A percentile compares a stretch with the other conserved stretches of the same genome.
phyloP scores from a whole-genome alignment of 805 yeast genomes.

The Kodamaea kaohsiungensis region DNA sequence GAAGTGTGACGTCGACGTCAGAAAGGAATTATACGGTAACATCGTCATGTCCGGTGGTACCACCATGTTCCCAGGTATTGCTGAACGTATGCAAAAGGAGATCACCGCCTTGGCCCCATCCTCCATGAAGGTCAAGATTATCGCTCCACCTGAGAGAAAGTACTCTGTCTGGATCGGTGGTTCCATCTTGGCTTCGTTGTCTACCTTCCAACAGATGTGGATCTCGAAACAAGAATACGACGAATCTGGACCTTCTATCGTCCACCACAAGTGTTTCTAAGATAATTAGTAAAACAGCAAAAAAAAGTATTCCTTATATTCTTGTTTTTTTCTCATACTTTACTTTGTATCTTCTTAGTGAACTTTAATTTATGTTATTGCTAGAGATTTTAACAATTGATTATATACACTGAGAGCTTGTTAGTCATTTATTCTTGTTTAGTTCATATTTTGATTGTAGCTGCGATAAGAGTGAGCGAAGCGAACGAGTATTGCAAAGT shows the following conservation, averaged over 20 bases:
- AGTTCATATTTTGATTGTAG: background rate
- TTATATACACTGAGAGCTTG: background rate
- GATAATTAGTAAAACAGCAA: constrained; percentile 12
- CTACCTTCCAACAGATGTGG: constrained; percentile 99
- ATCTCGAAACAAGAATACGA: constrained; percentile 99
- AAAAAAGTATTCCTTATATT: constrained; percentile 4
- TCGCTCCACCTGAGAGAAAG: constrained; percentile 99
- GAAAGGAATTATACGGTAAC: constrained; percentile 98
- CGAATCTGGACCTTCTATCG: constrained; percentile 99
- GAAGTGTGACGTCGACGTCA: constrained; percentile 98
- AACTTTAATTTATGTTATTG: constrained; percentile 8
- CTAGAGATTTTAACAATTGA: background rate
- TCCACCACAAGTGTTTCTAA: constrained; percentile 93
- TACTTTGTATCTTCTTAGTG: constrained; percentile 8
- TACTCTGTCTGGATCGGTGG: constrained; percentile 99
- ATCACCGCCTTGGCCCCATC: constrained; percentile 99
- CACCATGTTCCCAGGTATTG: constrained; percentile 99
- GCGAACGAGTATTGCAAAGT: too few relatives aligned
- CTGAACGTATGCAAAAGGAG: constrained; percentile 99
- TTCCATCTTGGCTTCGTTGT: constrained; percentile 96
- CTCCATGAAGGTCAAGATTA: constrained; percentile 98
- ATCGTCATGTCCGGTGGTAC: constrained; percentile 99
- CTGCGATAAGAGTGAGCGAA: too few relatives aligned
- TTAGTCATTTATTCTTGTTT: constrained; percentile 2
- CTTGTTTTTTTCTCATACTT: constrained; percentile 1